A percentile compares a stretch with the other conserved stretches of the same genome.
phyloP scores from a whole-genome alignment of 2,329 filamentous ascomycete genomes.

The Magnaporthiopsis rhizophila region DNA sequence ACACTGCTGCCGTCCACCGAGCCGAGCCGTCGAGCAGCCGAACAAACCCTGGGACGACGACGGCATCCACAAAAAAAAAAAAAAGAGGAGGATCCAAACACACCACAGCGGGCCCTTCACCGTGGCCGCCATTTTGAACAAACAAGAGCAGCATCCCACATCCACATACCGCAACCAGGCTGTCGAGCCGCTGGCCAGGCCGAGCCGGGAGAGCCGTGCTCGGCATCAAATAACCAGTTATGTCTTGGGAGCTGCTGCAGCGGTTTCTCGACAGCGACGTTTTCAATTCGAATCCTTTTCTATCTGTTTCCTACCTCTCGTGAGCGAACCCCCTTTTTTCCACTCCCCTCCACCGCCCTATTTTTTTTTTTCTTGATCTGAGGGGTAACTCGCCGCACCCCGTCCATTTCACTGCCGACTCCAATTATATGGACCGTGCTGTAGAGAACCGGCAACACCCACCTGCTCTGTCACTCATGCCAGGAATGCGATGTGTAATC shows the following conservation, averaged over 20 bases:
- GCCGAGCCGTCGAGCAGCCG: no score
- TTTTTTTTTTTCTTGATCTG: neutral
- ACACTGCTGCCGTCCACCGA: no score
- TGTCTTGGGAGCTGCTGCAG: slow-evolving; percentile 83
- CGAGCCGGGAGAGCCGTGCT: no score
- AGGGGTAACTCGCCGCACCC: neutral
- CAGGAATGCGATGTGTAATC: neutral
- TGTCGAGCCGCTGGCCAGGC: no score
- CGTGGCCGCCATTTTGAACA: no score
- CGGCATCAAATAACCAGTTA: slow-evolving; percentile 19
- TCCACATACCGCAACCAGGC: no score
- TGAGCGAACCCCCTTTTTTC: slow-evolving; percentile 39
- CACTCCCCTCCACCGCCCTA: slow-evolving; percentile 9
- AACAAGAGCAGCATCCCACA: no score
- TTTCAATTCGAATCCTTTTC: slow-evolving; percentile 85
- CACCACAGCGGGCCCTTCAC: no score
- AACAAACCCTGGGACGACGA: no score
- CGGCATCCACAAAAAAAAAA: no score
- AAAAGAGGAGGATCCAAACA: no score
- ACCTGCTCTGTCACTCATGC: neutral
- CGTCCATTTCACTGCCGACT: neutral
- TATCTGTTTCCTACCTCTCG: slow-evolving; percentile 84
- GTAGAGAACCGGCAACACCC: neutral
- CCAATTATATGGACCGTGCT: neutral
- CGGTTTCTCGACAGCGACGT: slow-evolving; percentile 90